These are phyloP conservation scores for Thelephora terrestris DNA, from an alignment of 1,284 basidiomycete species.

Conservation along the genomic window DNA sequence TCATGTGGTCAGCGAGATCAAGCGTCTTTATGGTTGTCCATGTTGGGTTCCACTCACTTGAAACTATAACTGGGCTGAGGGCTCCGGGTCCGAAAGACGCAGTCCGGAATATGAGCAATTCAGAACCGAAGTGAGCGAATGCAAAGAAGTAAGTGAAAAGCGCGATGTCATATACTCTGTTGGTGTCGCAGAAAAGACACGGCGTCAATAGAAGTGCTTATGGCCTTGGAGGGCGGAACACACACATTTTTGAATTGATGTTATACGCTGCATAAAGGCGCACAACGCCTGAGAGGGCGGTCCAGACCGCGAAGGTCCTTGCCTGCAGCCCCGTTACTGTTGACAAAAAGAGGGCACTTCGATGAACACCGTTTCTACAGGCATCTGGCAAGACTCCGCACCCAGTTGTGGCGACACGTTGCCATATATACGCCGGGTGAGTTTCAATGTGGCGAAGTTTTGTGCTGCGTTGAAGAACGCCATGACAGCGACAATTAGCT, in stretches of 20 bases:
- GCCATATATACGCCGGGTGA: constrained; percentile 69
- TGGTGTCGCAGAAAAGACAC: constrained; percentile 1
- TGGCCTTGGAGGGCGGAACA: constrained; percentile 9
- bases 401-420: constrained; percentile 35
- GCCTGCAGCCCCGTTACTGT: constrained; percentile 79
- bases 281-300: constrained; percentile 71
- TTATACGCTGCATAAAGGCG: constrained; percentile 83
- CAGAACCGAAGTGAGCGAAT: constrained; percentile 81
- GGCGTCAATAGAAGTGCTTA: neutral
- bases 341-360: constrained; percentile 3
- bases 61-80: constrained; percentile 76
- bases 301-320: constrained; percentile 85
- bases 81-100: constrained; percentile 57
- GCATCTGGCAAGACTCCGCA: constrained; percentile 1
- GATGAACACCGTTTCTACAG: neutral
- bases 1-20: constrained; percentile 1
- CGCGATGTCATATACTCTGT: constrained; percentile 85
- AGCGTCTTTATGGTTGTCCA: neutral
- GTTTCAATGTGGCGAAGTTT: constrained; percentile 67
- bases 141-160: constrained; percentile 85
- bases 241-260: constrained; percentile 70
- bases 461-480: constrained; percentile 81
- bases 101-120: constrained; percentile 77
- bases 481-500: constrained; percentile 65
- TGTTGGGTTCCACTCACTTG: constrained; percentile 49